Percentiles rank a stretch among this genome's conserved stretches.
Conservation (phyloP, 1,284 basidiomycete species). For the Moesziomyces parantarcticus region DNA sequence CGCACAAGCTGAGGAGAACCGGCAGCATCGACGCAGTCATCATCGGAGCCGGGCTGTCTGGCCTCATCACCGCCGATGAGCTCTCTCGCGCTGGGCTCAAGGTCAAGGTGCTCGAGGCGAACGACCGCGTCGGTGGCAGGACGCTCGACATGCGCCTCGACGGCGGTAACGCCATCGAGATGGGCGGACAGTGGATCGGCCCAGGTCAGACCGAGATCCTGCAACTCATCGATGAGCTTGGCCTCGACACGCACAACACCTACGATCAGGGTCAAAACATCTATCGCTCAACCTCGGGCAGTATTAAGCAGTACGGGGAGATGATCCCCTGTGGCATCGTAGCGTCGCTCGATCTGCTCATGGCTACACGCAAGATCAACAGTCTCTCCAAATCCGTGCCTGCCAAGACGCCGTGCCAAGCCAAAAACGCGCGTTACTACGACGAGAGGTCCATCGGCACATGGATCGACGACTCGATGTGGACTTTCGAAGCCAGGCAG, state of each 20-base stretch:
- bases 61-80: constrained; percentile 69
- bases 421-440: constrained; percentile 29
- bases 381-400: constrained; percentile 35
- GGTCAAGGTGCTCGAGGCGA: constrained; percentile 70
- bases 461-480: constrained; percentile 48
- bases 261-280: constrained; percentile 41
- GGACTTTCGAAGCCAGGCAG: constrained; percentile 31
- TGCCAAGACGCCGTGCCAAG: constrained; percentile 20
- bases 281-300: constrained; percentile 36
- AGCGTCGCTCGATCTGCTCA: constrained; percentile 35
- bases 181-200: constrained; percentile 72
- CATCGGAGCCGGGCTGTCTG: constrained; percentile 71
- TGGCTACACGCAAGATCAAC: constrained; percentile 44
- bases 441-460: constrained; percentile 41
- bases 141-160: constrained; percentile 66
- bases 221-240: constrained; percentile 68
- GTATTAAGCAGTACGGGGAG: constrained; percentile 34
- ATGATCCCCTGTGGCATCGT: constrained; percentile 41
- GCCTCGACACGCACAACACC: constrained; percentile 61
- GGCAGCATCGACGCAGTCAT: constrained; percentile 67
- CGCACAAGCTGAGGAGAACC: constrained; percentile 9
- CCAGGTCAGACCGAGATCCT: constrained; percentile 70
- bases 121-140: constrained; percentile 70
- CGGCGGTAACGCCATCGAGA: constrained; percentile 66
- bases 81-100: constrained; percentile 67